Percentiles rank a stretch among this genome's conserved stretches.
These are phyloP conservation scores for Plenodomus biglobosus DNA, from an alignment of 2,329 filamentous ascomycete genomes.

Conservation along the genomic window DNA sequence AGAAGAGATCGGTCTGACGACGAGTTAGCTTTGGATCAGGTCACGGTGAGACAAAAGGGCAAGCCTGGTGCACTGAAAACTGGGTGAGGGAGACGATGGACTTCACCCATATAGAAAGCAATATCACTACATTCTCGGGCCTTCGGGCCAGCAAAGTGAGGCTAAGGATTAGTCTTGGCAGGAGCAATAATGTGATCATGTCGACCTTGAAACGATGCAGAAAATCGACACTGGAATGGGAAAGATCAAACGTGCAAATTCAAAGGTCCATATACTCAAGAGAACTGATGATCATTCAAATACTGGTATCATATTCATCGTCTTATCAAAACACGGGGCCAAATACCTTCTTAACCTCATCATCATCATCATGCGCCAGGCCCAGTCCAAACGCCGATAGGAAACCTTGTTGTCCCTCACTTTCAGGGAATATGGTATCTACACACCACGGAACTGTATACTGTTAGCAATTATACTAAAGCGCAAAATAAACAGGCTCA, in stretches of 20 bases:
- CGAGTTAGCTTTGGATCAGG: no score
- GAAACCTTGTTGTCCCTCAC: background rate
- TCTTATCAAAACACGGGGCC: background rate
- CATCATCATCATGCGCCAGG: background rate
- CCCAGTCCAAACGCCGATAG: slow-evolving; percentile 5
- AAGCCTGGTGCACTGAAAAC: no score
- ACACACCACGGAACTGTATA: slow-evolving; percentile 55
- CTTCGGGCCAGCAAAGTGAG: background rate
- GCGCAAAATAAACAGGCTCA: background rate
- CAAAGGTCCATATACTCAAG: no score
- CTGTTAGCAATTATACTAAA: slow-evolving; percentile 26
- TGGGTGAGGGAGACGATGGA: background rate
- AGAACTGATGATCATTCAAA: no score
- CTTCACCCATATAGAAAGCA: no score
- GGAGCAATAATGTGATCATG: no score
- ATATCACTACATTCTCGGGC: no score
- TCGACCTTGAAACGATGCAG: no score
- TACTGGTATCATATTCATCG: slow-evolving; percentile 23
- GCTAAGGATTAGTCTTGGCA: background rate
- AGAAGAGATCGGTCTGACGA: background rate
- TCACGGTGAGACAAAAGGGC: no score
- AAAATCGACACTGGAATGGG: no score
- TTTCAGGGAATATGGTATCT: background rate
- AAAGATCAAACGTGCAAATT: no score
- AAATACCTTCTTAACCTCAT: no score